These are phyloP conservation scores for Colletotrichum tanaceti DNA, from an alignment of 2,329 filamentous ascomycete species.

Conservation along the genomic window DNA sequence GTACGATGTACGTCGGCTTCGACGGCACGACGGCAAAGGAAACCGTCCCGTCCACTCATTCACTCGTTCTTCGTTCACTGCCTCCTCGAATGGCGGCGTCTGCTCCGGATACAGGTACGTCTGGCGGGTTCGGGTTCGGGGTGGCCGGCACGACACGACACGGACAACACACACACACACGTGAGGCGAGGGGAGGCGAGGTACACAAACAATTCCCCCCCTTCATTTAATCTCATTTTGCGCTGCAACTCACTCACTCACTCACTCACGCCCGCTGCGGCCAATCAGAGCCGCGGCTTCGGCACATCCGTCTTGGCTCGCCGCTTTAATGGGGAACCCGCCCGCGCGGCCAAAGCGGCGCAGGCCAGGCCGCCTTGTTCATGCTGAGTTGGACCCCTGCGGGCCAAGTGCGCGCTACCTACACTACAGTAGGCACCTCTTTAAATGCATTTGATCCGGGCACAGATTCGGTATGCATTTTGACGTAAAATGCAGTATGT, in stretches of 20 bases:
- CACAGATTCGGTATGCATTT: no score
- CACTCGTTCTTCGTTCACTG: background rate
- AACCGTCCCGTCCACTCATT: no score
- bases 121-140: conserved; percentile 24
- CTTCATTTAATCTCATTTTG: background rate
- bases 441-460: no score
- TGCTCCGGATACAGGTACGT: no score
- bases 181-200: background rate
- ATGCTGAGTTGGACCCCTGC: no score
- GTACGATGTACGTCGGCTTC: background rate
- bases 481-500: no score
- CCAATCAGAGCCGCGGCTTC: conserved; percentile 1
- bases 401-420: background rate
- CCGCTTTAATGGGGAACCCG: background rate
- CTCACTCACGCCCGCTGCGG: background rate
- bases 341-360: conserved; percentile 12
- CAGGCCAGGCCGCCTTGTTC: background rate
- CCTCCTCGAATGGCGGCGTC: background rate
- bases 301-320: background rate
- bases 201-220: background rate
- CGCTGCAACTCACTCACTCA: background rate
- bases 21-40: conserved; percentile 5
- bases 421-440: no score
- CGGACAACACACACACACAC: no score
- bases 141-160: background rate